Conservation (phyloP, 2,329 filamentous ascomycete species). For the Aspergillus thermomutatus region DNA sequence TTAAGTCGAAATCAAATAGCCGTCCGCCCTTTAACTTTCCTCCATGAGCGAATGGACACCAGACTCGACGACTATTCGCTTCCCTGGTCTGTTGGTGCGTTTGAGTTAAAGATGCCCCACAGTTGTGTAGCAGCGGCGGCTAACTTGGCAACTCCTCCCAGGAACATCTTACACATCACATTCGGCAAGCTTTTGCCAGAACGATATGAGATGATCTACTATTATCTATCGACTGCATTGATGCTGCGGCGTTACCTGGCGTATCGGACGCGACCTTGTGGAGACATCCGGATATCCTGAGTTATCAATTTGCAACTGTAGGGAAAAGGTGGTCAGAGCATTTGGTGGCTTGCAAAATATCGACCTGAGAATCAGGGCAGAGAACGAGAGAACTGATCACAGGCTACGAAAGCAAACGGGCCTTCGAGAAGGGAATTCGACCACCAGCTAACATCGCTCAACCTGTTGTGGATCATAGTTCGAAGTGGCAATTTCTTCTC, state of each 20-base stretch:
- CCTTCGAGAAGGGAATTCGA: not conserved
- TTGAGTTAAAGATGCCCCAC: constrained; percentile 32
- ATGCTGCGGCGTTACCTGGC: not conserved
- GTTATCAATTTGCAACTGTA: not conserved
- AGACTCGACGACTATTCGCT: constrained; percentile 13
- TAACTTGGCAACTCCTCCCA: constrained; percentile 20
- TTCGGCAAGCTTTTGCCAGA: not conserved
- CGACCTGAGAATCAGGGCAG: not conserved
- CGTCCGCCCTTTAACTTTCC: not conserved
- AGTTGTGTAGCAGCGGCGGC: constrained; percentile 22
- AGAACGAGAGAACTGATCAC: not conserved
- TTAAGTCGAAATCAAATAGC: not conserved
- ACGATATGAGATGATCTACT: not conserved
- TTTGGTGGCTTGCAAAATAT: not conserved
- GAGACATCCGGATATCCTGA: not conserved
- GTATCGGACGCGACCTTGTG: not conserved
- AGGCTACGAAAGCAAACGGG: not conserved
- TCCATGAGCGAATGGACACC: constrained; percentile 1
- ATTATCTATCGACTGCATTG: not conserved
- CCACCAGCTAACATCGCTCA: not conserved
- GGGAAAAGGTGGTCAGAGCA: not conserved
- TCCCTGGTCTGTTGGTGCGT: constrained; percentile 27
- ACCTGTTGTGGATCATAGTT: not conserved
- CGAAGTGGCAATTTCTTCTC: not conserved
- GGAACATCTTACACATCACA: constrained; percentile 3